Conservation (phyloP, 352 stramenopile genomes). For the Globisporangium canariense region DNA sequence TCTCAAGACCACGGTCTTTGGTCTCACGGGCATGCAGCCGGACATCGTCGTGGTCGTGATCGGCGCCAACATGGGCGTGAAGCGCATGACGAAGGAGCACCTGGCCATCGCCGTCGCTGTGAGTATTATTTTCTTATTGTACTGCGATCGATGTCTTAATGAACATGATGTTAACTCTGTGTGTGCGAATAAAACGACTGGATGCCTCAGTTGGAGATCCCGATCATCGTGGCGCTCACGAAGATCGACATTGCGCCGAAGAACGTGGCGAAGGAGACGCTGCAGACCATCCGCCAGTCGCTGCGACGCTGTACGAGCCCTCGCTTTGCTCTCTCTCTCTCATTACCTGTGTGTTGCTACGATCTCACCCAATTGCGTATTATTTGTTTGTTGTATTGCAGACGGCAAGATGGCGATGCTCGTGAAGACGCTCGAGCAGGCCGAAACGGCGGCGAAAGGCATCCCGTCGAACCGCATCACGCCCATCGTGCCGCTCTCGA, state of each 20-base stretch:
- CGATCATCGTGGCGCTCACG: conserved; percentile 92
- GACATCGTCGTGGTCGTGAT: conserved; percentile 95
- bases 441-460: conserved; percentile 82
- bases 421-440: conserved; percentile 86
- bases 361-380: background rate
- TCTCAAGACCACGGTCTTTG: conserved; percentile 99
- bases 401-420: conserved; percentile 93
- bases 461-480: conserved; percentile 92
- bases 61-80: conserved; percentile 93
- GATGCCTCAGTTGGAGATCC: conserved; percentile 77
- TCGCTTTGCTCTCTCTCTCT: background rate
- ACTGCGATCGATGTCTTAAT: background rate
- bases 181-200: background rate
- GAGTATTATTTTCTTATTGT: conserved; percentile 5
- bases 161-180: conserved; percentile 1
- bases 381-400: conserved; percentile 13
- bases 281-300: conserved; percentile 85
- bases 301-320: conserved; percentile 64
- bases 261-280: conserved; percentile 91
- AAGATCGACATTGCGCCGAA: conserved; percentile 94
- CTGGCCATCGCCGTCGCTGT: conserved; percentile 89
- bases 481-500: conserved; percentile 96
- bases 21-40: conserved; percentile 95
- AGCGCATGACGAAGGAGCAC: conserved; percentile 94
- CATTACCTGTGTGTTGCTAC: background rate